These are phyloP conservation scores for Aristolochia fimbriata DNA, from an alignment of 164 flowering plant species.

Conservation along the genomic window DNA sequence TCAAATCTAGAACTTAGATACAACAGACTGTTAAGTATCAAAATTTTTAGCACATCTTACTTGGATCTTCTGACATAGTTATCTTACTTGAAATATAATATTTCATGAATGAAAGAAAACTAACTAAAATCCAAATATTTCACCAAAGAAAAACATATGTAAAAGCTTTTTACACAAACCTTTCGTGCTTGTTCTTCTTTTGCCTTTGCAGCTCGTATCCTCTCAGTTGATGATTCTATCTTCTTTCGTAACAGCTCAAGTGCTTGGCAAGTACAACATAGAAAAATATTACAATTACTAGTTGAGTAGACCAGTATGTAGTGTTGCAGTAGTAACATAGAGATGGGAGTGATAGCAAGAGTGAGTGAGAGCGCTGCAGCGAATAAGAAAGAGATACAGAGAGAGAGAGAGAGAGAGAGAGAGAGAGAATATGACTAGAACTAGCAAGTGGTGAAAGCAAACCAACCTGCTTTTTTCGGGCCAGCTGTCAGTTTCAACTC, in stretches of 20 bases:
- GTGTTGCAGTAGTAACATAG: too few relatives aligned
- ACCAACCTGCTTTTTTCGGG: constrained; percentile 91
- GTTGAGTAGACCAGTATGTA: neutral
- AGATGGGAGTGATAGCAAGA: neutral
- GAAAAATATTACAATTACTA: neutral
- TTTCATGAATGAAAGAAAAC: neutral
- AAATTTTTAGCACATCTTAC: too few relatives aligned
- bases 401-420: constrained; percentile 1
- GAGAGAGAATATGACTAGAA: too few relatives aligned
- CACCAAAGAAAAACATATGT: neutral
- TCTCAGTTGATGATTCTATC: constrained; percentile 80
- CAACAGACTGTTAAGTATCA: too few relatives aligned
- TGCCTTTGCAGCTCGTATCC: constrained; percentile 58
- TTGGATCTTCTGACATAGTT: too few relatives aligned
- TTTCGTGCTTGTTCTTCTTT: constrained; percentile 84
- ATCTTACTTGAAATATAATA: neutral
- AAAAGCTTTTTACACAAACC: constrained; percentile 32
- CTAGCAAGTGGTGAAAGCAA: neutral
- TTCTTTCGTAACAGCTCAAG: constrained; percentile 90
- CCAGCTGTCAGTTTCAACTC: constrained; percentile 98
- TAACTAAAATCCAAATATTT: neutral
- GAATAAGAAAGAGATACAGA: neutral
- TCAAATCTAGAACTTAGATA: too few relatives aligned
- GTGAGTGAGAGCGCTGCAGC: too few relatives aligned
- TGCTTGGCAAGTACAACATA: constrained; percentile 28